phyloP scores from a whole-genome alignment of 345 rosid genomes.

The Camelina laxa region DNA sequence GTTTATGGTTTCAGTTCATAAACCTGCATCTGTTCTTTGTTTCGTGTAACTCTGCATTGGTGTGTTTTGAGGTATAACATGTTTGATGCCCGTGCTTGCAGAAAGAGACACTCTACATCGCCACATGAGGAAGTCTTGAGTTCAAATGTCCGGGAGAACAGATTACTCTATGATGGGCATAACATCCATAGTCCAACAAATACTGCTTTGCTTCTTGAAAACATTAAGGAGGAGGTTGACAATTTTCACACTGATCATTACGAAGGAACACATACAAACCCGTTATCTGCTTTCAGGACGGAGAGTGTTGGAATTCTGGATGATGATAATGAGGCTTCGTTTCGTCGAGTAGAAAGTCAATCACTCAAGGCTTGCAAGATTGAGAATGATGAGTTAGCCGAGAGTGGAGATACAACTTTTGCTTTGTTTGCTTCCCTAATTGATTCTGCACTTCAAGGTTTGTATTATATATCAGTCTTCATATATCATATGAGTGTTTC shows the following conservation, averaged over 20 bases:
- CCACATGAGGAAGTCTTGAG: constrained; percentile 56
- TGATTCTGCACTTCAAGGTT: constrained; percentile 93
- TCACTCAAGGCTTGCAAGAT: constrained; percentile 79
- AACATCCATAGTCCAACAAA: constrained; percentile 88
- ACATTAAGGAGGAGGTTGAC: constrained; percentile 85
- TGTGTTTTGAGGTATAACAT: constrained; percentile 22
- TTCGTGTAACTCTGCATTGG: constrained; percentile 2
- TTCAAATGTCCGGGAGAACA: constrained; percentile 62
- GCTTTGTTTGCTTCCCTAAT: constrained; percentile 81
- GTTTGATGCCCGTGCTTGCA: constrained; percentile 41
- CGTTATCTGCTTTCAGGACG: constrained; percentile 59
- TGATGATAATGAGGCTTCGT: constrained; percentile 52
- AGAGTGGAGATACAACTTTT: constrained; percentile 73
- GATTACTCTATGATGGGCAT: constrained; percentile 78
- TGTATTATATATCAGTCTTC: constrained; percentile 11
- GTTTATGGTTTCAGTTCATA: constrained; percentile 1
- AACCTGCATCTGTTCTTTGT: background rate
- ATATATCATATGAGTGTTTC: background rate
- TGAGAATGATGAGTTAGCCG: constrained; percentile 75
- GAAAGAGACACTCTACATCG: constrained; percentile 74
- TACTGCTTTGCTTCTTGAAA: constrained; percentile 88
- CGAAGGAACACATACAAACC: constrained; percentile 51
- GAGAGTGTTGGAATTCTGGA: constrained; percentile 53
- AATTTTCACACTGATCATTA: constrained; percentile 57
- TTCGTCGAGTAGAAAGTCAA: constrained; percentile 59